Conservation (phyloP, 768 basidiomycete genomes). For the Trametopsis cervina region DNA sequence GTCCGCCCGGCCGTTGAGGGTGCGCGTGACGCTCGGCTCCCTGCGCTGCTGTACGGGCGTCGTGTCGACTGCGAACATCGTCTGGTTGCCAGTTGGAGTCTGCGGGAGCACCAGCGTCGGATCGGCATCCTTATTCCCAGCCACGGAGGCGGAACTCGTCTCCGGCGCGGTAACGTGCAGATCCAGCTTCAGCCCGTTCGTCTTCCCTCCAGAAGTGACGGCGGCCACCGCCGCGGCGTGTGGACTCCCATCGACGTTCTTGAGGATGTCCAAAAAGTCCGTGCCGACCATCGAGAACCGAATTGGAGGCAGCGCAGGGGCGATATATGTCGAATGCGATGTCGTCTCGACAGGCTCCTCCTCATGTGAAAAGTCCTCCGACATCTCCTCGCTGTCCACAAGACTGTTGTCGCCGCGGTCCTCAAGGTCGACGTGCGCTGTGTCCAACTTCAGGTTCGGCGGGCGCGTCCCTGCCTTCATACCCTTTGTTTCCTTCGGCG, state of each 20-base stretch:
- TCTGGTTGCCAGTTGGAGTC: slow-evolving; percentile 20
- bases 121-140: too few species aligned
- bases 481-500: slow-evolving; percentile 35
- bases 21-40: slow-evolving; percentile 8
- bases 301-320: slow-evolving; percentile 84
- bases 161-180: slow-evolving; percentile 13
- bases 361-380: slow-evolving; percentile 31
- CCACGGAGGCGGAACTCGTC: not conserved
- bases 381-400: slow-evolving; percentile 18
- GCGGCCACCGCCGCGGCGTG: not conserved
- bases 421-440: slow-evolving; percentile 5
- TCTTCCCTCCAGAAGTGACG: slow-evolving; percentile 4
- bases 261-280: slow-evolving; percentile 75
- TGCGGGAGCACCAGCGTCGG: slow-evolving; percentile 9
- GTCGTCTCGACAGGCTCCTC: slow-evolving; percentile 54
- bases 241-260: slow-evolving; percentile 39
- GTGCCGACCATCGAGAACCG: slow-evolving; percentile 81
- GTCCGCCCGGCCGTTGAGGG: slow-evolving; percentile 13
- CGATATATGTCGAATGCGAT: slow-evolving; percentile 72
- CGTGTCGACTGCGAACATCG: slow-evolving; percentile 13
- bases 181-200: slow-evolving; percentile 33
- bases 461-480: slow-evolving; percentile 18
- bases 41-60: slow-evolving; percentile 19
- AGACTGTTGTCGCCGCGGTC: slow-evolving; percentile 33
- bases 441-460: slow-evolving; percentile 23